Evolutionary conservation across 495 filamentous ascomycete genomes (phyloP).

Genomic region (Rostrohypoxylon terebratum): DNA sequence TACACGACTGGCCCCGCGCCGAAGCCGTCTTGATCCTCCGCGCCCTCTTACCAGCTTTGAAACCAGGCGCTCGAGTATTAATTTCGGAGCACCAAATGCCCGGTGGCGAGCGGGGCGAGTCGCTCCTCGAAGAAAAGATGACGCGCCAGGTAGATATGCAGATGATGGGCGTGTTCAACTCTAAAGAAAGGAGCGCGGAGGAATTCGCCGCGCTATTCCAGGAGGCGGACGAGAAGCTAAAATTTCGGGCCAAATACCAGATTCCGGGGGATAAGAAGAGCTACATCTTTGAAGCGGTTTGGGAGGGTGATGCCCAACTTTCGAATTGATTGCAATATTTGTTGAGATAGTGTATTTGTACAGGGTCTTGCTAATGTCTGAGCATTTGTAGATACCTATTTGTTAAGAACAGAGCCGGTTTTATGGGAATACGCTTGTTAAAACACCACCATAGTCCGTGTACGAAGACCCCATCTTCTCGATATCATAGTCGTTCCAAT

Average conservation of each 20-base stretch:
- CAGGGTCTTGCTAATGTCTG: not conserved
- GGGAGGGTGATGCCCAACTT: not conserved
- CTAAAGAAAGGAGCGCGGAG: not conserved
- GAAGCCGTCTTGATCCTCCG: not conserved
- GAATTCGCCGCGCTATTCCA: not conserved
- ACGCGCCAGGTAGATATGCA: not conserved
- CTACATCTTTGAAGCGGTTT: not conserved
- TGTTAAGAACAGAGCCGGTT: not conserved
- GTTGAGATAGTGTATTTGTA: not conserved
- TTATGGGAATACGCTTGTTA: slow-evolving; percentile 52
- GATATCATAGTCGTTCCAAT: slow-evolving; percentile 62
- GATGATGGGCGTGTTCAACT: not conserved
- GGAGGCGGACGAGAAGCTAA: not conserved
- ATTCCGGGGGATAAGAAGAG: not conserved
- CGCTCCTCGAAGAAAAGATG: not conserved
- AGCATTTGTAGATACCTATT: not conserved
- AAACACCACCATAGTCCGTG: slow-evolving; percentile 51
- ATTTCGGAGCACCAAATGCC: not conserved
- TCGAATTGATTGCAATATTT: not conserved
- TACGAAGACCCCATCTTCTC: slow-evolving; percentile 59
- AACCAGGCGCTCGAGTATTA: not conserved
- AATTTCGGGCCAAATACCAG: not conserved
- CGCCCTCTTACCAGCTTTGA: not conserved
- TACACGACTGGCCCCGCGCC: not conserved
- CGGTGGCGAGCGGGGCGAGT: not conserved